These are phyloP conservation scores for Kodamaea plutei DNA, from an alignment of 1,139 yeast species.

Conservation along the genomic window DNA sequence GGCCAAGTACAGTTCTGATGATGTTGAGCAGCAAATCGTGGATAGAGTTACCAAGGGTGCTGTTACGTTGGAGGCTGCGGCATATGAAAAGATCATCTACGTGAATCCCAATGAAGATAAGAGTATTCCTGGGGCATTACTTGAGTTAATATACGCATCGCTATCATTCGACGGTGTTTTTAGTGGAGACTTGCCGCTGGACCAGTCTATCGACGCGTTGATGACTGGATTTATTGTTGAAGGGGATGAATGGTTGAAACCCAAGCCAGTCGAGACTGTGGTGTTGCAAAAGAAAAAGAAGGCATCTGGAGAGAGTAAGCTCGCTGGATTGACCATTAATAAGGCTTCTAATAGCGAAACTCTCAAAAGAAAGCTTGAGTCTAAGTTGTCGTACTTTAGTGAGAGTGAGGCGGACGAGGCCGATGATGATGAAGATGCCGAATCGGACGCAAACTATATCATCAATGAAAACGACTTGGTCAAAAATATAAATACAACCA, in stretches of 20 bases:
- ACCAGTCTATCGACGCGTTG: conserved; percentile 54
- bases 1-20: conserved; percentile 7
- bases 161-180: conserved; percentile 48
- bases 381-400: conserved; percentile 51
- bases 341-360: conserved; percentile 17
- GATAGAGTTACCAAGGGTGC: conserved; percentile 63
- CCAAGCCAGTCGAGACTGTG: conserved; percentile 29
- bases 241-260: conserved; percentile 43
- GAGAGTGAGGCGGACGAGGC: too few relatives aligned
- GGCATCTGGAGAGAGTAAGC: conserved; percentile 9
- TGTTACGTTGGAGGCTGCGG: conserved; percentile 40
- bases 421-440: conserved; percentile 41
- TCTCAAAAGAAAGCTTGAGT: conserved; percentile 41
- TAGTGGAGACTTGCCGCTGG: conserved; percentile 49
- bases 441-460: conserved; percentile 25
- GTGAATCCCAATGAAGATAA: conserved; percentile 54
- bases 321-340: conserved; percentile 11
- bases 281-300: conserved; percentile 28
- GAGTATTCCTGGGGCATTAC: conserved; percentile 40
- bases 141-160: conserved; percentile 37
- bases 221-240: conserved; percentile 58
- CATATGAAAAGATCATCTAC: conserved; percentile 51
- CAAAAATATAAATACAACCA: conserved; percentile 21
- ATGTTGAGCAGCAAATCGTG: conserved; percentile 59
- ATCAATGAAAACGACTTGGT: conserved; percentile 45